These are phyloP conservation scores for Pythium rhizo-oryzae DNA, from an alignment of 352 stramenopile species.

Conservation along the genomic window DNA sequence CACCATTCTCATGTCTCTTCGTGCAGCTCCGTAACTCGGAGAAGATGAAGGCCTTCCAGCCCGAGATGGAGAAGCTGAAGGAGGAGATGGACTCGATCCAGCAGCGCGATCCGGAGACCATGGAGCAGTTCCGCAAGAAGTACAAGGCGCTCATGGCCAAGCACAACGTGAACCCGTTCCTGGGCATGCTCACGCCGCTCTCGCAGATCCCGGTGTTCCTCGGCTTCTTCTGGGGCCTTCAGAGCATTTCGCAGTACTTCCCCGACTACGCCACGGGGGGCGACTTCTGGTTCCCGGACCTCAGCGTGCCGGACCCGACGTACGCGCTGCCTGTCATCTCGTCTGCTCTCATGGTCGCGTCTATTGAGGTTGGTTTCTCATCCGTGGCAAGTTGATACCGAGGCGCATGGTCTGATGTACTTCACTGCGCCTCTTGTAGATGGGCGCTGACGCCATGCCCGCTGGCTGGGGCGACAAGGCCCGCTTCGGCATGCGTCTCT, in stretches of 20 bases:
- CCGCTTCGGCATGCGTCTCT: slow-evolving; percentile 78
- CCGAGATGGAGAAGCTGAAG: slow-evolving; percentile 83
- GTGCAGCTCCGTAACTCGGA: slow-evolving; percentile 79
- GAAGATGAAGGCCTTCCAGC: slow-evolving; percentile 84
- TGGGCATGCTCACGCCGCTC: slow-evolving; percentile 71
- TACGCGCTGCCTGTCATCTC: slow-evolving; percentile 82
- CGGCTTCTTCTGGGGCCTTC: slow-evolving; percentile 85
- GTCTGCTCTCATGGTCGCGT: slow-evolving; percentile 76
- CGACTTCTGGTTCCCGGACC: slow-evolving; percentile 80
- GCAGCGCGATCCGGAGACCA: slow-evolving; percentile 47
- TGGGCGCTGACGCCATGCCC: slow-evolving; percentile 64
- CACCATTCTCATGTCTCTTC: not conserved
- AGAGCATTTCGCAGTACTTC: slow-evolving; percentile 81
- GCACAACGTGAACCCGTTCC: slow-evolving; percentile 78
- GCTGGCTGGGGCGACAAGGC: slow-evolving; percentile 70
- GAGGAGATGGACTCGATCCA: slow-evolving; percentile 62
- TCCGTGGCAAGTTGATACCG: not conserved
- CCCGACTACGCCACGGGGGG: slow-evolving; percentile 75
- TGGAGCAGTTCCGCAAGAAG: slow-evolving; percentile 65
- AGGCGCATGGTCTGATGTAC: not conserved
- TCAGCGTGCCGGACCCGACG: slow-evolving; percentile 74
- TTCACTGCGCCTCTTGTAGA: slow-evolving; percentile 31
- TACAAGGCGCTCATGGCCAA: slow-evolving; percentile 86
- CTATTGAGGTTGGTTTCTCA: slow-evolving; percentile 47
- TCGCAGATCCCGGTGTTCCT: slow-evolving; percentile 83